Evolutionary conservation across 1,139 yeast species (phyloP), one percentile per base, ranked within the genome.

Genomic region (Saccharomyces pastorianus): DNA sequence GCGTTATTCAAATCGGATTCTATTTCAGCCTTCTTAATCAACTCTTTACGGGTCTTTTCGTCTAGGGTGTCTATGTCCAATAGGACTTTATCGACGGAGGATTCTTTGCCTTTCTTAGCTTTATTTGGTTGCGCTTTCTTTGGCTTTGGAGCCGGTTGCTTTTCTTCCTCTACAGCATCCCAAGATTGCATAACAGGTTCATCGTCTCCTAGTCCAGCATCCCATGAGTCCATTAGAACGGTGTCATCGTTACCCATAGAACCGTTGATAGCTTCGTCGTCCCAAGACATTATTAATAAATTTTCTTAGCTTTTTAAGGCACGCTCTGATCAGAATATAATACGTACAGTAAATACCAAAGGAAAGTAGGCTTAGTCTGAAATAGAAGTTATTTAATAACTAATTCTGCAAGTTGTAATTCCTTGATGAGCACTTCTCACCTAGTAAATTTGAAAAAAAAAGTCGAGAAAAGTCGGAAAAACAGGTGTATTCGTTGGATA

Each of bases 1-100:
- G 98, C 98, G 68, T 88, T 87, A 72, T 86, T 88, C 72, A 93
- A 77, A 74, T 93, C 99, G 32, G 96, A 82, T 50, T 82, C 84
- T 56, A 88, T 68, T 73, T 93, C 95, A 14, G 93, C 95, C 68
- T 85, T 76, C 67, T 78, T 85, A 70, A 87, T 76, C 70, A 90
- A 72, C 66, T 86, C 93, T 64, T 77, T 81, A 69, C 89, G 80
- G 11, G 88, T 83, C 58, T 75, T 77, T 59, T 81, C 87, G 66
- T 84, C 91, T 47, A 84, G 76, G n/a, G 73, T 72, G 61, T 85
- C 93, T 54, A 84, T 78, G 51, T 83, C 85, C 63, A 80, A 66
- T 67, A 63, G 56, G 14, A 61, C 67, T 44, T 70, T 64, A 58
- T 72, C 74, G 47, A 71, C 68, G 50, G 64, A 63, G 52, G 58